Evolutionary conservation across 345 rosid species (phyloP).

Genomic region (Citrus unshiu): DNA sequence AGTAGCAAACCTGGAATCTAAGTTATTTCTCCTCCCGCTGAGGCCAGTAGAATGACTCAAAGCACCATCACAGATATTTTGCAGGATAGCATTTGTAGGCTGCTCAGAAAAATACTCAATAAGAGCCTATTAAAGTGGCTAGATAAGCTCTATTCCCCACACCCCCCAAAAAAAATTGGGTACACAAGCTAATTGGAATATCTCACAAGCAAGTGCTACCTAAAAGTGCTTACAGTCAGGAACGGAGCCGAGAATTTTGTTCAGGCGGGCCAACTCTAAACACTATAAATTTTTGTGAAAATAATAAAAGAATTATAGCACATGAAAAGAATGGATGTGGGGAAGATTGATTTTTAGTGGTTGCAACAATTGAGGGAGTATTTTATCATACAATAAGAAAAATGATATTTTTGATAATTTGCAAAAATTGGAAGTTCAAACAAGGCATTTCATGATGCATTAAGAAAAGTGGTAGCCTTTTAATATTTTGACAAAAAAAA

Average conservation of each 20-base stretch:
- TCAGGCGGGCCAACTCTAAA: neutral
- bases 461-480: too few relatives aligned
- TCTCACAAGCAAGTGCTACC: neutral
- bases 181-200: neutral
- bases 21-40: neutral
- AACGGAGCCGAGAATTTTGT: neutral
- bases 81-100: conserved; percentile 22
- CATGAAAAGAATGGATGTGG: neutral
- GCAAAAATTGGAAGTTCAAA: too few relatives aligned
- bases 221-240: neutral
- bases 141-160: too few relatives aligned
- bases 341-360: neutral
- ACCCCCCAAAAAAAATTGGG: too few relatives aligned
- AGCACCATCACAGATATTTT: conserved; percentile 9
- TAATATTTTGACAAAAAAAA: neutral
- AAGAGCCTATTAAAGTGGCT: neutral
- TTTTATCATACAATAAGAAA: too few relatives aligned
- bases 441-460: too few relatives aligned
- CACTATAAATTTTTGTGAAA: neutral
- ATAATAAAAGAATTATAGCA: neutral
- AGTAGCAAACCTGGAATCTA: neutral
- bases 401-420: too few relatives aligned
- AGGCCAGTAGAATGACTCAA: neutral
- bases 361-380: neutral
- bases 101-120: conserved; percentile 23